Percentiles rank a stretch among this genome's conserved stretches.
phyloP scores from a whole-genome alignment of 202 grass and related monocot species.

The Bolboschoenoplectus hybrid region DNA sequence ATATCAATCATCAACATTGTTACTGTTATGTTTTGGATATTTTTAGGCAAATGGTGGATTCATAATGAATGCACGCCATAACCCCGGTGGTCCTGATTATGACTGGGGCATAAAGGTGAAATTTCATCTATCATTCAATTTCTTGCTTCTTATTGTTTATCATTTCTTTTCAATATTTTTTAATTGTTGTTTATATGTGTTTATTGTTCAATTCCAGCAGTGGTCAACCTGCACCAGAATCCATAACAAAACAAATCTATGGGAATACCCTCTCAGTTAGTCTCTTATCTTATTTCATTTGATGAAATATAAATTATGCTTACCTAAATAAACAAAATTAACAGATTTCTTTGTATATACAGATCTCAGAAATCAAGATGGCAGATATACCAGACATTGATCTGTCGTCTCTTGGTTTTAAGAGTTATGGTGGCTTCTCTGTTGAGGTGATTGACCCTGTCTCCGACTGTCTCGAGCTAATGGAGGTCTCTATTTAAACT shows the following conservation, averaged over 20 bases:
- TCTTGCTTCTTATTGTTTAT: slow-evolving; percentile 26
- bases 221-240: slow-evolving; percentile 89
- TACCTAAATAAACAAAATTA: slow-evolving; percentile 29
- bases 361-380: slow-evolving; percentile 87
- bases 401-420: slow-evolving; percentile 56
- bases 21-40: slow-evolving; percentile 29
- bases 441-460: slow-evolving; percentile 89
- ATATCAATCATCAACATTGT: not conserved
- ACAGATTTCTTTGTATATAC: slow-evolving; percentile 37
- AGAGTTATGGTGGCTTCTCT: slow-evolving; percentile 63
- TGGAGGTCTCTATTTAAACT: slow-evolving; percentile 60
- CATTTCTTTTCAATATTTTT: slow-evolving; percentile 7
- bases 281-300: slow-evolving; percentile 34
- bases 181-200: not conserved
- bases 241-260: slow-evolving; percentile 82
- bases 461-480: slow-evolving; percentile 81
- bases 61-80: slow-evolving; percentile 93
- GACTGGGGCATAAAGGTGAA: slow-evolving; percentile 98
- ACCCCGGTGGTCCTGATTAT: slow-evolving; percentile 82
- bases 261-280: slow-evolving; percentile 85
- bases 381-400: slow-evolving; percentile 82
- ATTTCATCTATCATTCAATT: slow-evolving; percentile 33
- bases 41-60: slow-evolving; percentile 87
- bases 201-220: slow-evolving; percentile 91
- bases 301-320: slow-evolving; percentile 14